Percentiles rank a stretch among this genome's conserved stretches.
phyloP scores from a whole-genome alignment of 2,329 filamentous ascomycete genomes.

The Cercospora zeae-maydis region DNA sequence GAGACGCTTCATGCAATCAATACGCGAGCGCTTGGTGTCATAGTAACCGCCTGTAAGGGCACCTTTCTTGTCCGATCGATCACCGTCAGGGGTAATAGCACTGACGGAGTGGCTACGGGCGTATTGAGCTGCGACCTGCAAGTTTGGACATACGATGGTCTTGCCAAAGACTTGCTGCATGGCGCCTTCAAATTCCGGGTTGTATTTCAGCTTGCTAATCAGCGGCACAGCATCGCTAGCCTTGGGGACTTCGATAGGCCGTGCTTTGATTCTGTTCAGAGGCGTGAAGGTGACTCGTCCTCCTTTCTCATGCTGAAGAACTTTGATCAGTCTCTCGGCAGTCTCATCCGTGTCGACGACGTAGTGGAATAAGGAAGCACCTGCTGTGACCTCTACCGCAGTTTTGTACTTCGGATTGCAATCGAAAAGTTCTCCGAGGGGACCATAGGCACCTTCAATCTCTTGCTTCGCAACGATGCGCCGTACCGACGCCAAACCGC shows the following conservation, averaged over 20 bases:
- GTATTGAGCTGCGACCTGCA: conserved; percentile 84
- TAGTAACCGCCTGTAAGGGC: conserved; percentile 93
- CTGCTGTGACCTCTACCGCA: conserved; percentile 59
- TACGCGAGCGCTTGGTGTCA: conserved; percentile 76
- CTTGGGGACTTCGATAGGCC: conserved; percentile 71
- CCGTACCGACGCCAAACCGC: conserved; percentile 81
- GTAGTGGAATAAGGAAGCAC: conserved; percentile 90
- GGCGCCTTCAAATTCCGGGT: conserved; percentile 72
- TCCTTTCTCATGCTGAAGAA: conserved; percentile 71
- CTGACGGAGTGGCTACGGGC: conserved; percentile 87
- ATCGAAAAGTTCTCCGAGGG: conserved; percentile 85
- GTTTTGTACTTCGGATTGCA: conserved; percentile 11
- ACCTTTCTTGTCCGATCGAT: conserved; percentile 91
- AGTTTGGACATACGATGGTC: conserved; percentile 86
- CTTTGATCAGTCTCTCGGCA: conserved; percentile 74
- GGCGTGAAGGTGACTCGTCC: conserved; percentile 95
- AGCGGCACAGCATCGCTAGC: conserved; percentile 85
- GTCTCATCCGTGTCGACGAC: conserved; percentile 90
- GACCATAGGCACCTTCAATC: conserved; percentile 85
- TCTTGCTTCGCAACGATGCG: conserved; percentile 75
- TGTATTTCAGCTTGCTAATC: conserved; percentile 77
- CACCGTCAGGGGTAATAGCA: conserved; percentile 90
- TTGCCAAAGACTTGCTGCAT: conserved; percentile 95
- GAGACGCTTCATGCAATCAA: conserved; percentile 77
- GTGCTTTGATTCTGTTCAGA: conserved; percentile 72